A percentile compares a stretch with the other conserved stretches of the same genome.
Conservation (phyloP, 2,329 filamentous ascomycete species). For the Cladosporium phlei region DNA sequence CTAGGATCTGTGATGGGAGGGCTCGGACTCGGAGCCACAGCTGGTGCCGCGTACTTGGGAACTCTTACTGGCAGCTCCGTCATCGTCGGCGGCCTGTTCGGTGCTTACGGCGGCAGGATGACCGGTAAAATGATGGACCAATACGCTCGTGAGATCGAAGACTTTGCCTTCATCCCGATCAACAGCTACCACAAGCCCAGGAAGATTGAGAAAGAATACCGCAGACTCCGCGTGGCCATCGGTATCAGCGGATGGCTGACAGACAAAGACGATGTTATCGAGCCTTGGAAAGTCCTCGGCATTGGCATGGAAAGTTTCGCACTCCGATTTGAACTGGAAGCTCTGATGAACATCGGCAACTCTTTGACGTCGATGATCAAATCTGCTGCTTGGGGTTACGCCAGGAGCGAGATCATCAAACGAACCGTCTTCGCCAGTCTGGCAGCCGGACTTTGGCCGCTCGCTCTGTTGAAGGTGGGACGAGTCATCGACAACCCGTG, state of each 20-base stretch:
- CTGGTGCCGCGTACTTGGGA: constrained; percentile 74
- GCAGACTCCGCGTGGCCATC: constrained; percentile 68
- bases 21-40: constrained; percentile 66
- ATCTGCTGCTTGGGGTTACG: constrained; percentile 73
- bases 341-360: constrained; percentile 70
- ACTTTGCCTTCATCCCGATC: constrained; percentile 80
- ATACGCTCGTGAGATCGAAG: constrained; percentile 80
- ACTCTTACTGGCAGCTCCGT: constrained; percentile 73
- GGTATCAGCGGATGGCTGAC: constrained; percentile 78
- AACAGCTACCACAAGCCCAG: constrained; percentile 52
- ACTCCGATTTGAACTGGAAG: constrained; percentile 75
- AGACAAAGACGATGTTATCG: constrained; percentile 64
- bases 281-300: constrained; percentile 74
- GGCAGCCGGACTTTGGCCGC: constrained; percentile 46
- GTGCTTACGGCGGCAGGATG: constrained; percentile 82
- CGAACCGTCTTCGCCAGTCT: constrained; percentile 47
- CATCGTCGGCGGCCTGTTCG: constrained; percentile 79
- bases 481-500: constrained; percentile 39
- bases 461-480: constrained; percentile 43
- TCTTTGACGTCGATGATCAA: constrained; percentile 73
- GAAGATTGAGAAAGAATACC: constrained; percentile 47
- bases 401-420: constrained; percentile 70
- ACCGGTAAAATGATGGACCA: constrained; percentile 80
- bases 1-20: constrained; percentile 76
- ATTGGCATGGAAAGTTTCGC: constrained; percentile 72